These are phyloP conservation scores for Arxiozyma telluris DNA, from an alignment of 1,139 yeast species.

Conservation along the genomic window DNA sequence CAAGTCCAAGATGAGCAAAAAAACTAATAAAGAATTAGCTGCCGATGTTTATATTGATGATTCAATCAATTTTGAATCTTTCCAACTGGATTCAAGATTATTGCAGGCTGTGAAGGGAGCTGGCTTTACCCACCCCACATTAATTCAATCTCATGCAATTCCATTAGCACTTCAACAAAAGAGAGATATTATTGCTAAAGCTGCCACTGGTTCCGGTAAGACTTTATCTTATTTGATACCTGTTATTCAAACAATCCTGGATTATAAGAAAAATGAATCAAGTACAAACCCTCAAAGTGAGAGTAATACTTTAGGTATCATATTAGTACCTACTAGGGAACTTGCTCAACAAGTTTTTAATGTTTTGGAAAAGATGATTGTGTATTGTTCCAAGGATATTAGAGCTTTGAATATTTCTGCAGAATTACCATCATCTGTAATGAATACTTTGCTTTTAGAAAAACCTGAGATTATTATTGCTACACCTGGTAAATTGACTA, in stretches of 20 bases:
- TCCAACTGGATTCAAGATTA: constrained; percentile 70
- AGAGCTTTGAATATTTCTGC: constrained; percentile 67
- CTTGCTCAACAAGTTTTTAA: constrained; percentile 73
- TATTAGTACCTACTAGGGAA: constrained; percentile 81
- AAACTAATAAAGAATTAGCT: constrained; percentile 28
- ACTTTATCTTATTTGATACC: constrained; percentile 81
- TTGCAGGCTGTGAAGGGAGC: constrained; percentile 75
- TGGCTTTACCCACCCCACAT: constrained; percentile 79
- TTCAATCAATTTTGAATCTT: constrained; percentile 58
- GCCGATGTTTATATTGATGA: constrained; percentile 64
- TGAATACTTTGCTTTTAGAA: constrained; percentile 58
- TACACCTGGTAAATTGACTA: constrained; percentile 75
- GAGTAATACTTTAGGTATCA: constrained; percentile 41
- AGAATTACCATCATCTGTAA: constrained; percentile 62
- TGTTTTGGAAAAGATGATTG: constrained; percentile 57
- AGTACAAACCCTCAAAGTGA: constrained; percentile 17
- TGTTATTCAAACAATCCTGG: constrained; percentile 57
- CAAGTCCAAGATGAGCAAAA: background rate
- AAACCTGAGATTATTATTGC: constrained; percentile 76
- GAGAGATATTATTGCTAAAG: constrained; percentile 79
- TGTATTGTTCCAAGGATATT: constrained; percentile 62
- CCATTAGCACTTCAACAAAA: constrained; percentile 83
- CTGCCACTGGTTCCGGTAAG: constrained; percentile 87
- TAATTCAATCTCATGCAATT: constrained; percentile 85
- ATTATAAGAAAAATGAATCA: constrained; percentile 26